These are phyloP conservation scores for Apiospora arundinis DNA, from an alignment of 2,329 filamentous ascomycete species.

Conservation along the genomic window DNA sequence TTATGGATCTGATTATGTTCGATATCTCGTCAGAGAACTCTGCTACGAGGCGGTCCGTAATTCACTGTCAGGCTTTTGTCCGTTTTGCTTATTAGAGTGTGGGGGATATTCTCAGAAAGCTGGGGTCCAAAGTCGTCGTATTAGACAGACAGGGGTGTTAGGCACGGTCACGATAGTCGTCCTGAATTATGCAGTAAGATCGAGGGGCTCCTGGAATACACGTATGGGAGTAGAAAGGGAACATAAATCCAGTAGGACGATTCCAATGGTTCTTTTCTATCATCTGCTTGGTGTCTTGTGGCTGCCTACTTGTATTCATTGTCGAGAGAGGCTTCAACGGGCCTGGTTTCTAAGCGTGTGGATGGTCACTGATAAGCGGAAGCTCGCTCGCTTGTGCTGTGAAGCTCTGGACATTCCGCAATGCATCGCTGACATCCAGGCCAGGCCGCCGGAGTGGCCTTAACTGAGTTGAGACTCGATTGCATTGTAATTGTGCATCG, in stretches of 20 bases:
- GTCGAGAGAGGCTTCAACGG: background rate
- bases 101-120: background rate
- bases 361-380: background rate
- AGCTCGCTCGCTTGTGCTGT: background rate
- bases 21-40: background rate
- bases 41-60: background rate
- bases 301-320: background rate
- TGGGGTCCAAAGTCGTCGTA: constrained; percentile 1
- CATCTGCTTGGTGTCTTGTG: constrained; percentile 2
- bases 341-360: background rate
- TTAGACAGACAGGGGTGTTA: constrained; percentile 14
- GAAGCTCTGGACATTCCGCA: background rate
- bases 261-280: background rate
- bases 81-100: constrained; percentile 9
- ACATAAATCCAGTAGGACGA: background rate
- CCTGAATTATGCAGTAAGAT: constrained; percentile 15
- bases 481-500: background rate
- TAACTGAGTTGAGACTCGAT: background rate
- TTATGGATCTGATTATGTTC: constrained; percentile 8
- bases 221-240: background rate
- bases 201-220: background rate
- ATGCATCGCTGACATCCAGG: background rate
- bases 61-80: constrained; percentile 8
- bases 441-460: background rate
- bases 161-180: constrained; percentile 20